Evolutionary conservation across 345 rosid genomes (phyloP), one percentile per base, ranked within the genome.

Genomic region (Iberis pinnata): DNA sequence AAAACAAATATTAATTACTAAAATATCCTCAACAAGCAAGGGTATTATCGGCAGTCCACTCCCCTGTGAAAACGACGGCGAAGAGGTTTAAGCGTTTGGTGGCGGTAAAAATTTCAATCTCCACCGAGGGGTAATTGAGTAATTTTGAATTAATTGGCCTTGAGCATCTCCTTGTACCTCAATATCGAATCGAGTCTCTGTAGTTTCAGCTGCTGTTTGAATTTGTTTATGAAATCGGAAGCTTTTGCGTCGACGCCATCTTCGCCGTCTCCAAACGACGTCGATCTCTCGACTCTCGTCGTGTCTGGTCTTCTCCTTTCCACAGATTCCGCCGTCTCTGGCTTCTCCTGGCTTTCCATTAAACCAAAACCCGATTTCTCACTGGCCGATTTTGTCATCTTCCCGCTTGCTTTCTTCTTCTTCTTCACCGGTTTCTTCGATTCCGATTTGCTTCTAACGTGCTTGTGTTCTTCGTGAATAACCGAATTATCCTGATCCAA

Each of bases 351-450:
- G 35, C 10, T 58, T 27, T 42, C 64, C 39, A 2, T 11, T 15
- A 15, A 19, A 26, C 68, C 60, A 3, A 63, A n/a, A 18, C 67
- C 60, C 14, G 64, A 53, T 55, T 67, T 80, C 65, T 76, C 82
- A 69, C 95, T 86, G 2, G 78, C 82, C 1, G 88, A 82, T 67
- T 79, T 89, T 68, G 73, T 84, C 83, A 89, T 72, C 61, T 61
- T 76, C 57, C 51, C 64, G 43, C 61, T 6, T 9, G 43, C 38
- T 42, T 20, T 73, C 41, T 47, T 58, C 19, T 15, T 50, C 32
- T 65, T 65, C 53, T 43, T 43, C 11, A 36, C 35, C 47, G 64
- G 64, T 49, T 65, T 59, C 31, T 61, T 70, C 31, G 68, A 44
- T 24, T 76, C 87, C 20, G 86, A 72, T 12, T 67, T 66, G 61